phyloP scores from a whole-genome alignment of 2,329 filamentous ascomycete genomes.

The Anthostomella pinea region DNA sequence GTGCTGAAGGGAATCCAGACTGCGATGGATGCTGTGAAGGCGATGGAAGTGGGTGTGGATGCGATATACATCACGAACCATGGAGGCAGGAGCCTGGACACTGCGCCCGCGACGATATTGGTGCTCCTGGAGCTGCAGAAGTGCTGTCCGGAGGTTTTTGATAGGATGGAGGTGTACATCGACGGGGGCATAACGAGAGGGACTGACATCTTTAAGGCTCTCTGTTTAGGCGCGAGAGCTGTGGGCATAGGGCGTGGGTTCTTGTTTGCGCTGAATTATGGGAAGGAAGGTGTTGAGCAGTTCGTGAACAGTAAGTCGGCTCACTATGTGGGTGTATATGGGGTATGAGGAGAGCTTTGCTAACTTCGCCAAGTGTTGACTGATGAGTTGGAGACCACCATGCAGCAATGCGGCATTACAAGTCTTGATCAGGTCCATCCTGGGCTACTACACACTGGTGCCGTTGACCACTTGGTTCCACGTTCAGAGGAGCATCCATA shows the following conservation, averaged over 20 bases:
- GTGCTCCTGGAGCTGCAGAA: conserved; percentile 61
- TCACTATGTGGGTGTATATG: background rate
- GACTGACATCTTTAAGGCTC: conserved; percentile 64
- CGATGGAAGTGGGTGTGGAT: conserved; percentile 59
- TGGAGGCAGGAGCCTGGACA: conserved; percentile 58
- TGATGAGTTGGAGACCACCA: conserved; percentile 64
- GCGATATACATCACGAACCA: conserved; percentile 71
- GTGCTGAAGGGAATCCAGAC: conserved; percentile 70
- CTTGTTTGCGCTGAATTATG: conserved; percentile 60
- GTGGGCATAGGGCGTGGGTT: conserved; percentile 62
- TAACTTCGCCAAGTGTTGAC: conserved; percentile 39
- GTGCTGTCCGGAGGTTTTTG: conserved; percentile 59
- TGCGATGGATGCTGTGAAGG: conserved; percentile 58
- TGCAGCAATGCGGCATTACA: conserved; percentile 64
- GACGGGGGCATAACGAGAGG: conserved; percentile 65
- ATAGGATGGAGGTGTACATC: conserved; percentile 58
- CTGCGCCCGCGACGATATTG: conserved; percentile 52
- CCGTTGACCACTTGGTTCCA: conserved; percentile 46
- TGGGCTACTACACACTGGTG: conserved; percentile 56
- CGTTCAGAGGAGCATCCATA: conserved; percentile 43
- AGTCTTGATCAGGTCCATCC: conserved; percentile 59
- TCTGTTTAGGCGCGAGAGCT: conserved; percentile 62
- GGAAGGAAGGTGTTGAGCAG: conserved; percentile 53
- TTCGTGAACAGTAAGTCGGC: conserved; percentile 48
- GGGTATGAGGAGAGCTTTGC: background rate